Evolutionary conservation across 2,329 filamentous ascomycete species (phyloP).

Genomic region (Colletotrichum salicis): DNA sequence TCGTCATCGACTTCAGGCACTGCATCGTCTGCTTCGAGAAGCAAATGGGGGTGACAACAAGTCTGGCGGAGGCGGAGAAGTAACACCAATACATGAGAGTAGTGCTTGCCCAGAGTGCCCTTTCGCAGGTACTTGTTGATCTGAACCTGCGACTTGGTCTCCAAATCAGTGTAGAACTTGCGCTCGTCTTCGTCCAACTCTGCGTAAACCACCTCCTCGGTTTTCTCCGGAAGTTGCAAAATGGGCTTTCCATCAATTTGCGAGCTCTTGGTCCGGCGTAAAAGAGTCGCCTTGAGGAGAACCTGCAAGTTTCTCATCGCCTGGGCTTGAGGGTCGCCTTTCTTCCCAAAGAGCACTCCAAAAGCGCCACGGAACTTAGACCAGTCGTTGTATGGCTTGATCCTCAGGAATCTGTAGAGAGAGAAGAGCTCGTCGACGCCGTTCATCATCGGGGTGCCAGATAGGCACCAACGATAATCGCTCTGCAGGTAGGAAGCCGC

Average conservation of each 20-base stretch:
- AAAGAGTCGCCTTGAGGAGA: constrained; percentile 81
- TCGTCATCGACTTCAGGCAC: constrained; percentile 56
- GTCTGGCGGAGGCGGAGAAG: constrained; percentile 83
- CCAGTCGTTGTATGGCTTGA: constrained; percentile 77
- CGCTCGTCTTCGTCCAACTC: constrained; percentile 74
- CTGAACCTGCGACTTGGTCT: constrained; percentile 72
- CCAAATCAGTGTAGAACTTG: constrained; percentile 73
- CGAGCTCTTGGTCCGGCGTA: constrained; percentile 84
- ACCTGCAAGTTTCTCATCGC: constrained; percentile 79
- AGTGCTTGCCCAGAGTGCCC: constrained; percentile 76
- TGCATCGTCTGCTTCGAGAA: constrained; percentile 56
- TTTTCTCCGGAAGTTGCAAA: constrained; percentile 73
- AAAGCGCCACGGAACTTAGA: constrained; percentile 68
- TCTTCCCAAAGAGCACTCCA: constrained; percentile 49
- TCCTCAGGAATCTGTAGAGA: constrained; percentile 79
- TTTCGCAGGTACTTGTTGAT: constrained; percentile 82
- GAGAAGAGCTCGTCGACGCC: constrained; percentile 81
- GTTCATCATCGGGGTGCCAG: constrained; percentile 92
- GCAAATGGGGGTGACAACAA: constrained; percentile 81
- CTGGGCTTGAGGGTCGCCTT: constrained; percentile 63
- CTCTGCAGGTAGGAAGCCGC: constrained; percentile 63
- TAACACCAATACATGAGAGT: constrained; percentile 83
- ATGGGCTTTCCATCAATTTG: constrained; percentile 83
- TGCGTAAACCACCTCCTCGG: constrained; percentile 69
- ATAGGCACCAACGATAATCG: constrained; percentile 77